Base-by-base conservation (phyloP, 2,329 filamentous ascomycete species). In the Colletotrichum sp. region DNA sequence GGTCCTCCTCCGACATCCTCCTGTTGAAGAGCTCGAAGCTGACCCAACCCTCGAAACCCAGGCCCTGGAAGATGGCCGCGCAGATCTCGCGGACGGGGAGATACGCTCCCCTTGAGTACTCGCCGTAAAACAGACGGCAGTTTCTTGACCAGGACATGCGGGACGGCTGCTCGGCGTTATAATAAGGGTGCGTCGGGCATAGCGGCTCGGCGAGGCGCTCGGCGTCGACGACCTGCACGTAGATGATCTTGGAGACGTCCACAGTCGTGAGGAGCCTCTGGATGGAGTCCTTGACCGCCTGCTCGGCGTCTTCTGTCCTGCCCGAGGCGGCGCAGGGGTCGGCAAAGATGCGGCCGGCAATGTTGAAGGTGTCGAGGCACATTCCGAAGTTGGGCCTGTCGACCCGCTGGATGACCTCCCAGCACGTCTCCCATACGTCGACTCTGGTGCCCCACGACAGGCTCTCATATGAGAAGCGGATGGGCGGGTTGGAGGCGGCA, bases 111-210 rank as follows among this genome's bases (percentile, higher is more conserved):
- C 87, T 84, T 4, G 91, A 87, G 62, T 87, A 84, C 82, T 95
- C 93, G 24, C 85, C 84, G 65, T 86, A 86, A 60, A 87, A 86
- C 2, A 94, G 83, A 22, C 95, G 87, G 77, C 93, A 94, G 81
- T 96, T 96, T 22, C 95, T 86, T 48, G 91, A 95, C 95, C 95
- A 96, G 80, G 90, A 95, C 95, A 96, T 96, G 5, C 93, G 85
- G 1, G 81, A 9, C 0, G 84, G 85, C 78, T 86, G 84, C 32
- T 80, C 81, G 1, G 78, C 52, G 75, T 82, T 78, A 74, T 85
- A 83, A 48, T 84, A 85, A 4, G 80, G 76, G 62, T 87, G 85
- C 0, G 81, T 84, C 6, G 87, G 90, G 82, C 3, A 90, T 10
- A 96, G 83, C 0, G 94, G 94, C 13, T 85, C 80, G 0, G 83